Base-by-base conservation (phyloP, 2,329 filamentous ascomycete genomes). In the Coleophoma eucalyptorum region DNA sequence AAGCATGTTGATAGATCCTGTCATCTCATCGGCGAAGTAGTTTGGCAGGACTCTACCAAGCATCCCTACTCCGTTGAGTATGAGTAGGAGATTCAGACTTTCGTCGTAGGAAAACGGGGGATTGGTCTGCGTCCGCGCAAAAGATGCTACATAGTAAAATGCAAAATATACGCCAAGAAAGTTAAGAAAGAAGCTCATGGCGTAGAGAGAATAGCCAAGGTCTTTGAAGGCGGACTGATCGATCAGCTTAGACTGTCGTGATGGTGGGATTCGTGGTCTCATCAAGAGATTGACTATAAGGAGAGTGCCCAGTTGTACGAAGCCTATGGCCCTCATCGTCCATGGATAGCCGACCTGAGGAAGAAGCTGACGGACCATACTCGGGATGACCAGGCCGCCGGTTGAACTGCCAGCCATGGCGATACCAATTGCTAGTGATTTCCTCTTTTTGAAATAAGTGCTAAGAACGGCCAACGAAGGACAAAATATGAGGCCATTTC, bases 371-470 rank as follows among this genome's bases (percentile, higher is more conserved):
- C 70, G 65, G 7, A 78, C 72, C 16, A 81, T 73, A 2, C 80
- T 70, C 0, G 85, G 84, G 60, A 84, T 89, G 3, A 87, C 72
- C 19, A 87, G 68, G 0, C 84, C 84, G 1, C 85, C 86, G 0
- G 78, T 78, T 0, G 76, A 77, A 21, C 80, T 81, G 1, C 86
- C 86, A 0, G 76, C 77, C 0, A 61, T 78, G 1, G 58, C 61
- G 13, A 69, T 49, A 3, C 62, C 63, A 1, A 72, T 54, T 2
- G 69, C 72, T 1, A 70, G 44, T 3, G 58, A 57, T 16, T 67
- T 59, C 3, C 61, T 62, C 49, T 60, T 61, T 3, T 58, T 55
- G 55, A 74, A 75, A 50, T 73, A 73, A 0, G 69, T 67, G 5
- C 87, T 61, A 2, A 82, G 81, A 43, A 86, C 76, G 5, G 80